Evolutionary conservation across 2,329 filamentous ascomycete genomes (phyloP).

Genomic region (Diplodia seriata): DNA sequence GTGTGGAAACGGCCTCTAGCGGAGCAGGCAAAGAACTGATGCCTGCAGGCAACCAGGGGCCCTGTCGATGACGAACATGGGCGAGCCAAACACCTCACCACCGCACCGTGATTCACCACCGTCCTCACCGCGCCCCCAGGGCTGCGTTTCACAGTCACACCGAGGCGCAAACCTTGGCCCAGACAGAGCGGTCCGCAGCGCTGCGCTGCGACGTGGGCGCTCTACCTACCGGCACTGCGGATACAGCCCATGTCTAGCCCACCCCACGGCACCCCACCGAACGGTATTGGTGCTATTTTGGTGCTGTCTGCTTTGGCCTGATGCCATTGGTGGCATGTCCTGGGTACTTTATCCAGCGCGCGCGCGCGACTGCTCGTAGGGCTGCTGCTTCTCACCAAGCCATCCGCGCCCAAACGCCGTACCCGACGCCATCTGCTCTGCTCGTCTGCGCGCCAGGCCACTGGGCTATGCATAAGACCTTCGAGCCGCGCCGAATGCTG

Average conservation of each 20-base stretch:
- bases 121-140: neutral
- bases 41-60: slow-evolving; percentile 18
- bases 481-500: slow-evolving; percentile 1
- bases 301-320: neutral
- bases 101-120: slow-evolving; percentile 1
- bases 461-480: neutral
- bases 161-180: neutral
- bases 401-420: neutral
- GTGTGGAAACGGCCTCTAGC: slow-evolving; percentile 2
- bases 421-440: neutral
- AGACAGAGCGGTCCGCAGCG: neutral
- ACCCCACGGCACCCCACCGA: slow-evolving; percentile 17
- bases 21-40: slow-evolving; percentile 10
- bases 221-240: neutral
- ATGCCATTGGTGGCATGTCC: slow-evolving; percentile 13
- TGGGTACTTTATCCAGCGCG: slow-evolving; percentile 6
- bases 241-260: neutral
- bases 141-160: slow-evolving; percentile 11
- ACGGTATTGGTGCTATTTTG: neutral
- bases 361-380: slow-evolving; percentile 15
- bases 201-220: slow-evolving; percentile 4
- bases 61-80: slow-evolving; percentile 9
- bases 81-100: neutral
- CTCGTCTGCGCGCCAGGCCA: slow-evolving; percentile 7
- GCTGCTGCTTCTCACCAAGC: slow-evolving; percentile 9